These are phyloP conservation scores for Didymella pomorum DNA, from an alignment of 2,329 filamentous ascomycete species.

Conservation along the genomic window DNA sequence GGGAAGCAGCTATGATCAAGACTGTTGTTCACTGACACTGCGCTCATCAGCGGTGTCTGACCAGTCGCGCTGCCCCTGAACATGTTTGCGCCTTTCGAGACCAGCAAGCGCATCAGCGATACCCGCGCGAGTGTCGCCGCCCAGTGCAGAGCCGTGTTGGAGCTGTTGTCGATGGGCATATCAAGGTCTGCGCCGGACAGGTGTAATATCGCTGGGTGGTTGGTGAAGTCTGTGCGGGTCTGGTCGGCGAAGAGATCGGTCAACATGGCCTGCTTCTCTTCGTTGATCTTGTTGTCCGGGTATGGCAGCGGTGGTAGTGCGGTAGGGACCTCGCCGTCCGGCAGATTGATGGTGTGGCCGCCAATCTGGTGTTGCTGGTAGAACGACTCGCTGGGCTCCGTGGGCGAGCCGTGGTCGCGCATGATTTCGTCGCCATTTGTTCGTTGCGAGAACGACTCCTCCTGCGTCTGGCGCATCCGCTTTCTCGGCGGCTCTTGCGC, in stretches of 20 bases:
- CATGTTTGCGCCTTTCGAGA: conserved; percentile 85
- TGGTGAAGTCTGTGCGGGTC: conserved; percentile 72
- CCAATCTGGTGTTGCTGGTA: conserved; percentile 54
- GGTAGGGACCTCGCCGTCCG: conserved; percentile 62
- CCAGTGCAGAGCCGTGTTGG: conserved; percentile 94
- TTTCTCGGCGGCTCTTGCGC: conserved; percentile 82
- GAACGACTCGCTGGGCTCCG: conserved; percentile 82
- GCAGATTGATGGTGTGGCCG: conserved; percentile 56
- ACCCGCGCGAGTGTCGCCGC: conserved; percentile 90
- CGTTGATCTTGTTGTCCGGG: conserved; percentile 68
- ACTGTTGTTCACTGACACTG: conserved; percentile 92
- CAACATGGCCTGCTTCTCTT: conserved; percentile 84
- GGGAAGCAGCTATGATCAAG: conserved; percentile 91
- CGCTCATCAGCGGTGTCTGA: conserved; percentile 91
- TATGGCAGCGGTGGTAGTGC: conserved; percentile 71
- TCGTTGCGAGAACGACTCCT: conserved; percentile 50
- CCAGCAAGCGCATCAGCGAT: conserved; percentile 79
- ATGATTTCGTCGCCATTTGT: conserved; percentile 62
- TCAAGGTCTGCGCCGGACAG: conserved; percentile 85
- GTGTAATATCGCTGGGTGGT: conserved; percentile 78
- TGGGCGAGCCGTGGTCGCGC: conserved; percentile 71
- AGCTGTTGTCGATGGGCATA: conserved; percentile 87
- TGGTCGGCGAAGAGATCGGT: conserved; percentile 69
- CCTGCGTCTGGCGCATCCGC: conserved; percentile 64
- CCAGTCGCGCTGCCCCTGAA: conserved; percentile 87